Percentiles rank a stretch among this genome's conserved stretches.
These are phyloP conservation scores for Salicornia ramosissima DNA, from an alignment of 148 eudicot genomes.

Conservation along the genomic window DNA sequence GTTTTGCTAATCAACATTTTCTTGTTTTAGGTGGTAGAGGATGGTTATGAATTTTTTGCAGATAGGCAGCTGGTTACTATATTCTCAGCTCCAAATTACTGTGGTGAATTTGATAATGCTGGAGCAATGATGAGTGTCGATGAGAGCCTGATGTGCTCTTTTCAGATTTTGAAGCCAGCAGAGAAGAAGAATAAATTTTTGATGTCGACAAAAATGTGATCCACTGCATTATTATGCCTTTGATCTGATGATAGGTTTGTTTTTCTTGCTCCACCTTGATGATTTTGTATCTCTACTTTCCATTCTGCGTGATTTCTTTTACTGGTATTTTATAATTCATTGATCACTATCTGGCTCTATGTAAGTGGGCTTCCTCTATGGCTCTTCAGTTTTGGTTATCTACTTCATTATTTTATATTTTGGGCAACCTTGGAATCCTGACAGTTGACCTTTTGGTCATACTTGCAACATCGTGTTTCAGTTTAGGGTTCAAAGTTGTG, in stretches of 20 bases:
- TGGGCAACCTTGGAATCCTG: background rate
- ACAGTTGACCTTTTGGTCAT: background rate
- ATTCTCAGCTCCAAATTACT: conserved; percentile 72
- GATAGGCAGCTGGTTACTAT: conserved; percentile 74
- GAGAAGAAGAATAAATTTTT: conserved; percentile 59
- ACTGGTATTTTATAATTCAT: background rate
- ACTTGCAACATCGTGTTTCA: background rate
- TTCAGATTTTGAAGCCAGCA: conserved; percentile 70
- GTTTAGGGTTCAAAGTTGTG: background rate
- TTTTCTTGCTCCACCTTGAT: conserved; percentile 1
- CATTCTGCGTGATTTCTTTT: background rate
- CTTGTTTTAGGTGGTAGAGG: conserved; percentile 63
- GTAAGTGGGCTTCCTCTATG: background rate
- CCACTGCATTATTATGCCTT: conserved; percentile 5
- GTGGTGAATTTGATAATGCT: conserved; percentile 79
- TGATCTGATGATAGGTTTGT: conserved; percentile 21
- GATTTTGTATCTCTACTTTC: background rate
- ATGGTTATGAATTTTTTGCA: conserved; percentile 76
- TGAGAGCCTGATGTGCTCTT: conserved; percentile 67
- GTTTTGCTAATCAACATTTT: conserved; percentile 5
- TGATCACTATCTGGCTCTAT: background rate
- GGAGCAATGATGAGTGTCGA: conserved; percentile 82
- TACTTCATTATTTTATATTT: no score
- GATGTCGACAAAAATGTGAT: conserved; percentile 62
- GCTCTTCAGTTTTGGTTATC: background rate